A percentile compares a stretch with the other conserved stretches of the same genome.
Evolutionary conservation across 345 rosid genomes (phyloP).

Genomic region (Syzygium oleosum): DNA sequence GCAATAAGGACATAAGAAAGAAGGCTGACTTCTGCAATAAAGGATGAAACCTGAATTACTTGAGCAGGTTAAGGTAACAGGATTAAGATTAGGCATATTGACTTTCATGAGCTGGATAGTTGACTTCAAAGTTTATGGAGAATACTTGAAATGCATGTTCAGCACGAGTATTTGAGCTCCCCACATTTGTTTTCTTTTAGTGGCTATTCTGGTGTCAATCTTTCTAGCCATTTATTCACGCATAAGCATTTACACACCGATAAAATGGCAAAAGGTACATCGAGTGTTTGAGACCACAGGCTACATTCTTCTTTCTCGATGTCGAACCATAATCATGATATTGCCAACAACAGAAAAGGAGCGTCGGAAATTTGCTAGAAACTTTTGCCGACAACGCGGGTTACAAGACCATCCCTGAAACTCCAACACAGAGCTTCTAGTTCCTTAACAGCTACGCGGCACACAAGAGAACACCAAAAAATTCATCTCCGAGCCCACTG

Average conservation of each 20-base stretch:
- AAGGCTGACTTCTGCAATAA: not conserved
- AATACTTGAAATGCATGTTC: not conserved
- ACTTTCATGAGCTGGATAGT: not conserved
- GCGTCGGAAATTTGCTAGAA: not conserved
- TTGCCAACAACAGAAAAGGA: not conserved
- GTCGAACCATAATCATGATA: not conserved
- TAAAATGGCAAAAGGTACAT: not conserved
- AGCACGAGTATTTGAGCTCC: not conserved
- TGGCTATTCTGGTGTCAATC: not conserved
- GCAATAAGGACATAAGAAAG: not conserved
- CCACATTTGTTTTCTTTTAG: not conserved
- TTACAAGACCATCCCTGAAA: not conserved
- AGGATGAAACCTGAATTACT: not conserved
- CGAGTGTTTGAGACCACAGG: not conserved
- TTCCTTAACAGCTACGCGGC: not conserved
- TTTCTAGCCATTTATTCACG: not conserved
- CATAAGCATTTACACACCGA: not conserved
- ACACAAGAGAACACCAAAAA: not conserved
- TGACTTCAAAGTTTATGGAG: too few species aligned
- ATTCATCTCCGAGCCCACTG: not conserved
- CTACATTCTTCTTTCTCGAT: not conserved
- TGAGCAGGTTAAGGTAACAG: not conserved
- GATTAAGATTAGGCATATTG: not conserved
- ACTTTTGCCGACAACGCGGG: not conserved
- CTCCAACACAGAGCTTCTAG: not conserved